phyloP scores from a whole-genome alignment of 257 asterid genomes.

The Solanum paucissectum region DNA sequence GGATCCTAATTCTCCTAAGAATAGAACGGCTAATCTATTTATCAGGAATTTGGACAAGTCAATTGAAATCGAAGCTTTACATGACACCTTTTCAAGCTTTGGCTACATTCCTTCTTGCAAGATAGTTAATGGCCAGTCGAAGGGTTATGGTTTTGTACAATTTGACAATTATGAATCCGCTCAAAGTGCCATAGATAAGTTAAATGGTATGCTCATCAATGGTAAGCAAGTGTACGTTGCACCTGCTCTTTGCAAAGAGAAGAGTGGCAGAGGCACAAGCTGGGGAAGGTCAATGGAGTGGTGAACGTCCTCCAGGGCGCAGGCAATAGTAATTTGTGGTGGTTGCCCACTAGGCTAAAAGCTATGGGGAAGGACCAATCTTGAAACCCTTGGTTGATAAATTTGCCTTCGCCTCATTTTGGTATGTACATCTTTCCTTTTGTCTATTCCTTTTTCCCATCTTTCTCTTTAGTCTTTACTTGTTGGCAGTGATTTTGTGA shows the following conservation, averaged over 20 bases:
- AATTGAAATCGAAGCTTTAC: too few species aligned
- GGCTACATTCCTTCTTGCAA: constrained; percentile 22
- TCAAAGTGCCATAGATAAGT: constrained; percentile 39
- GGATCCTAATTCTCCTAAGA: constrained; percentile 63
- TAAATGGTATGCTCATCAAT: constrained; percentile 44
- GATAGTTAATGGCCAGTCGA: constrained; percentile 26
- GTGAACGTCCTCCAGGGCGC: constrained; percentile 50
- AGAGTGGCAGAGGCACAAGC: constrained; percentile 9
- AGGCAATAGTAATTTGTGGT: constrained; percentile 36
- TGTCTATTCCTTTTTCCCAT: not conserved
- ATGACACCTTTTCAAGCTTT: constrained; percentile 34
- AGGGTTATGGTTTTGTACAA: constrained; percentile 52
- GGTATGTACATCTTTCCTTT: not conserved
- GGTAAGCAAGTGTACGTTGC: constrained; percentile 46
- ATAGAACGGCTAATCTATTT: constrained; percentile 28
- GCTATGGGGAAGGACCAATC: not conserved
- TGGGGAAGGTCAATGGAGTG: constrained; percentile 28
- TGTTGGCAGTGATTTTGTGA: not conserved
- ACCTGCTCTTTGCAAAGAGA: constrained; percentile 40
- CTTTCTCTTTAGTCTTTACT: not conserved
- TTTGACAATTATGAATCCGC: constrained; percentile 48
- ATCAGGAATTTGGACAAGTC: too few species aligned
- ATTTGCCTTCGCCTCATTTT: not conserved
- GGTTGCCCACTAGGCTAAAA: not conserved
- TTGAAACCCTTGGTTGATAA: not conserved